phyloP scores from a whole-genome alignment of 2,329 filamentous ascomycete species.

The Plectosphaerella cucumerina region DNA sequence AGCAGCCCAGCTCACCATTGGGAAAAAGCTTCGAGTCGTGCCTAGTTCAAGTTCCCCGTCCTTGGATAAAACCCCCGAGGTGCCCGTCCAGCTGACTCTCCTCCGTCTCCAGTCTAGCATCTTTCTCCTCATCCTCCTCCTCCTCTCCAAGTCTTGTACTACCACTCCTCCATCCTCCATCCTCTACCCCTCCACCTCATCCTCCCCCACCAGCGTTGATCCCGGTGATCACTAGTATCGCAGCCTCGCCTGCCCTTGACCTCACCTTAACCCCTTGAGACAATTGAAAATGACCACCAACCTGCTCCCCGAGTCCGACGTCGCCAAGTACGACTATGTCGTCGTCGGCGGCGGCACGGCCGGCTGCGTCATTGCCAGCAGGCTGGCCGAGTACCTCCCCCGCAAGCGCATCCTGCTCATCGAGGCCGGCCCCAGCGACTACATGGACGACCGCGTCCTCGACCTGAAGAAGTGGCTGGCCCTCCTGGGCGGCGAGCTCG shows the following conservation, averaged over 20 bases:
- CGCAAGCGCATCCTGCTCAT: slow-evolving; percentile 77
- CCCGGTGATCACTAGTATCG: not conserved
- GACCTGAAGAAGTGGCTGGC: slow-evolving; percentile 84
- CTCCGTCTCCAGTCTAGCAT: not conserved
- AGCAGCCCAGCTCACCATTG: no score
- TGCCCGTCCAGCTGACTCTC: not conserved
- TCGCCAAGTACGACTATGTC: slow-evolving; percentile 75
- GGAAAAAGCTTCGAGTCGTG: no score
- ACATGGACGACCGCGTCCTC: slow-evolving; percentile 80
- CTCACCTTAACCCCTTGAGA: not conserved
- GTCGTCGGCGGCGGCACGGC: slow-evolving; percentile 83
- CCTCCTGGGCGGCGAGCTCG: slow-evolving; percentile 79
- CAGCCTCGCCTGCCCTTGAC: not conserved
- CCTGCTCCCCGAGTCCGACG: slow-evolving; percentile 58
- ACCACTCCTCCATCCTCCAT: not conserved
- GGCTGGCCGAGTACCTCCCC: slow-evolving; percentile 78
- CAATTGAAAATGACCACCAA: slow-evolving; percentile 53
- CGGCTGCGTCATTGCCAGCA: slow-evolving; percentile 77
- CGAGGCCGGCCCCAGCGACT: slow-evolving; percentile 86
- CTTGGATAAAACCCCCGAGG: no score
- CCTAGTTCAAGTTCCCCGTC: no score
- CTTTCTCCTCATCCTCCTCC: not conserved
- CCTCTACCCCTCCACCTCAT: not conserved
- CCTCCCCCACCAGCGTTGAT: not conserved
- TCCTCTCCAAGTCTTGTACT: not conserved